Conservation (phyloP, 176 grass and related monocot genomes). For the Triticum monococcum region DNA sequence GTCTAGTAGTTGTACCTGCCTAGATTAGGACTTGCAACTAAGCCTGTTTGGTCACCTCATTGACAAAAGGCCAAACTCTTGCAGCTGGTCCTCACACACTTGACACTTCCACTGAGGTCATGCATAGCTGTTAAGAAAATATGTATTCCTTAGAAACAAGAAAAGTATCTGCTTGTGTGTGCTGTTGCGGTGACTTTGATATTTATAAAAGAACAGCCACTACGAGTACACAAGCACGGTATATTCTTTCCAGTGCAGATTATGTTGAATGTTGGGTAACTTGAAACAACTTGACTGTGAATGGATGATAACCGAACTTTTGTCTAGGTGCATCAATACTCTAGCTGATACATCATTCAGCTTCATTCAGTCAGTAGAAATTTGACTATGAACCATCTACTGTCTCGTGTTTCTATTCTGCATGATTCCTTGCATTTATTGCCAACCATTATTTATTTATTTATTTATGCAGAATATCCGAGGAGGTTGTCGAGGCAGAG, state of each 20-base stretch:
- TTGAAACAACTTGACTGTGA: slow-evolving; percentile 13
- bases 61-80: background rate
- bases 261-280: background rate
- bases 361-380: background rate
- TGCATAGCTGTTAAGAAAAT: background rate
- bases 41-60: background rate
- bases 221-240: background rate
- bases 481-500: slow-evolving; percentile 89
- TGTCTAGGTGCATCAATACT: background rate
- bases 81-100: background rate
- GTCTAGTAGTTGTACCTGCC: slow-evolving; percentile 1
- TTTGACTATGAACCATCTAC: background rate
- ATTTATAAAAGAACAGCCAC: background rate
- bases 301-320: background rate
- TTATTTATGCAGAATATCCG: slow-evolving; percentile 66
- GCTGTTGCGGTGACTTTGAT: background rate
- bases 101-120: background rate
- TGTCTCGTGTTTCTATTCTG: slow-evolving; percentile 1
- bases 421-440: slow-evolving; percentile 5
- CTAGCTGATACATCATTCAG: background rate
- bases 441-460: background rate
- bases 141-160: background rate
- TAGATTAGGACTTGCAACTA: background rate
- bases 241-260: background rate
- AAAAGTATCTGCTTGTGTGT: background rate